Percentiles rank a stretch among this genome's conserved stretches.
Conservation (phyloP, 768 basidiomycete genomes). For the Hortiboletus campestris region DNA sequence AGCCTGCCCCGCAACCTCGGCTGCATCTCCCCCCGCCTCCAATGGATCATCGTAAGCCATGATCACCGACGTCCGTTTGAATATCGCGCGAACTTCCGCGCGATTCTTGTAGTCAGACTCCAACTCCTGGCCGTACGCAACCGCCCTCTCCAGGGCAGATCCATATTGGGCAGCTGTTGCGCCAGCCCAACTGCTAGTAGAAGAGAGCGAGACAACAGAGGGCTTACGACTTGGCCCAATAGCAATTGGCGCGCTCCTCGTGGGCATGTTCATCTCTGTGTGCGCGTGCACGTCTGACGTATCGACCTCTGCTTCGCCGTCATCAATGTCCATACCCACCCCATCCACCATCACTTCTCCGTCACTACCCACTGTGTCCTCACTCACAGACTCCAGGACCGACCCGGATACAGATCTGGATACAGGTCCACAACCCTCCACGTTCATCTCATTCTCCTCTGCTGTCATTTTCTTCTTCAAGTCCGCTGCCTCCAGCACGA, state of each 20-base stretch:
- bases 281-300: constrained; percentile 8
- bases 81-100: constrained; percentile 60
- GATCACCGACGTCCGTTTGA: constrained; percentile 75
- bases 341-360: constrained; percentile 43
- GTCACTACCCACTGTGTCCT: constrained; percentile 36
- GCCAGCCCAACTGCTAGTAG: constrained; percentile 22
- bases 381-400: constrained; percentile 29
- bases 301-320: constrained; percentile 34
- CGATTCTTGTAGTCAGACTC: constrained; percentile 67
- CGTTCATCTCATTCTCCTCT: constrained; percentile 35
- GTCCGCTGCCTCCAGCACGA: constrained; percentile 69
- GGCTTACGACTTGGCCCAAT: constrained; percentile 31
- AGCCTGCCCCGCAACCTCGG: constrained; percentile 65
- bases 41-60: constrained; percentile 78
- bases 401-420: constrained; percentile 28
- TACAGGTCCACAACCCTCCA: constrained; percentile 24
- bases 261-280: constrained; percentile 10
- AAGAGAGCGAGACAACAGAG: constrained; percentile 29
- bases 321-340: constrained; percentile 60
- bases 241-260: constrained; percentile 28
- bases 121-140: constrained; percentile 72
- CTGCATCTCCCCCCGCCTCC: constrained; percentile 60
- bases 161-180: constrained; percentile 45
- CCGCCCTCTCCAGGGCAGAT: constrained; percentile 59
- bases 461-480: constrained; percentile 60